Evolutionary conservation across 208 protist species (phyloP), one percentile per base, ranked within the genome.

Genomic region (Borovskyia barvae): DNA sequence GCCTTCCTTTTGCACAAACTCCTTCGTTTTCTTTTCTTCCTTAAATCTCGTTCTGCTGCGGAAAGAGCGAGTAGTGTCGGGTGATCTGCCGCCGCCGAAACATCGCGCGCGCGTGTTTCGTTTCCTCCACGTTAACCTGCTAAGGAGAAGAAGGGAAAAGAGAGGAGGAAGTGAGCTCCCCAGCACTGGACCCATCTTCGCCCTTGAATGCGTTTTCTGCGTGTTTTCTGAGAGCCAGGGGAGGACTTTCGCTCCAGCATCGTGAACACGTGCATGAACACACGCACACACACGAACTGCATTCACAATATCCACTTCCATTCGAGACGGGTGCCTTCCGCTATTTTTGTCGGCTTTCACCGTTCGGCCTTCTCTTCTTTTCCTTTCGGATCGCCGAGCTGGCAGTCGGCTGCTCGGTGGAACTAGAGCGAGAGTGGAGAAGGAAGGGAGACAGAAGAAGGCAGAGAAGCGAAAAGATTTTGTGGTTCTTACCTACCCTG

Each of bases 21-120:
- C 50, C 59, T 70, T 72, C 28, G 41, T 20, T 55, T 28, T 54
- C 5, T 47, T 53, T 51, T 36, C 29, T 61, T 50, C 63, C 40
- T 19, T 40, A 32, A 19, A 51, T 30, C n/a, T 66, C 32, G 37
- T 24, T 15, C 26, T 47, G 11, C 9, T 35, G 14, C n/a, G 17
- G 22, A 45, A n/a, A n/a, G n/a, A n/a, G n/a, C n/a, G n/a, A n/a
- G n/a, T n/a, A n/a, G n/a, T n/a, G n/a, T n/a, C n/a, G n/a, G n/a
- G n/a, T n/a, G n/a, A n/a, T n/a, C n/a, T n/a, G n/a, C n/a, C n/a
- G n/a, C n/a, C n/a, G n/a, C n/a, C n/a, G n/a, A n/a, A n/a, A n/a
- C n/a, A n/a, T n/a, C n/a, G n/a, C n/a, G n/a, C n/a, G n/a, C n/a
- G n/a, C n/a, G n/a, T n/a, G n/a, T n/a, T n/a, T n/a, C n/a, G n/a